Evolutionary conservation across 345 rosid species (phyloP), one percentile per base, ranked within the genome.

Genomic region (Brassica napus): DNA sequence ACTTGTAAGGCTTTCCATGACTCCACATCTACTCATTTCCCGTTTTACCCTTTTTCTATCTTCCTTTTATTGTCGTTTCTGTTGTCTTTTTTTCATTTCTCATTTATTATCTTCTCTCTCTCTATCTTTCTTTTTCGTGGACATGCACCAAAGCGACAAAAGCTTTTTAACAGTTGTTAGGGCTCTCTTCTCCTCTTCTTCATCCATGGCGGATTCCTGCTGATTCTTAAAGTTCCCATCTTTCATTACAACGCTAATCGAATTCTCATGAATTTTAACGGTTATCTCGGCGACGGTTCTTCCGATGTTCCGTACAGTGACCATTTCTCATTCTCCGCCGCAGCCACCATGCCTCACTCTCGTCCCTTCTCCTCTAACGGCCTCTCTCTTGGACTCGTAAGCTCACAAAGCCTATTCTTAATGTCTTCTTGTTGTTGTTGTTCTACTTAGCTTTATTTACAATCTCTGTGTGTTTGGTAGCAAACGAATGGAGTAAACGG

Each of bases 11-110:
- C 64, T 60, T 68, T 68, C 5, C n/a, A 86, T 62, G 77, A 82
- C 77, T 90, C 92, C 94, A 86, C 93, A 88, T 86, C 82, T 90
- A 78, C 79, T 84, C 77, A 86, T 65, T 75, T 9, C 55, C 76
- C 4, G 4, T 65, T 72, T 65, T 71, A 44, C 8, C 70, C 81
- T 24, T 44, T 54, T 52, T 10, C 37, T 31, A 0, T 66, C 34
- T n/a, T 52, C 60, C 18, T 54, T 54, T 54, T 16, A 54, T 54
- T 54, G 76, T 80, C 77, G 61, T 42, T 70, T 65, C 32, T 54
- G 24, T 42, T 21, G 42, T 69, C 65, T 34, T 66, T 42, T 42
- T 44, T 10, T 42, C 34, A 34, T 61, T 70, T 62, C 6, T 10
- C 61, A 69, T 67, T 75, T 35, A 62, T 12, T 30, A 44, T 52